Percentiles rank a stretch among this genome's conserved stretches.
Conservation (phyloP, 1,284 basidiomycete genomes). For the Mycocalia duriaeana region DNA sequence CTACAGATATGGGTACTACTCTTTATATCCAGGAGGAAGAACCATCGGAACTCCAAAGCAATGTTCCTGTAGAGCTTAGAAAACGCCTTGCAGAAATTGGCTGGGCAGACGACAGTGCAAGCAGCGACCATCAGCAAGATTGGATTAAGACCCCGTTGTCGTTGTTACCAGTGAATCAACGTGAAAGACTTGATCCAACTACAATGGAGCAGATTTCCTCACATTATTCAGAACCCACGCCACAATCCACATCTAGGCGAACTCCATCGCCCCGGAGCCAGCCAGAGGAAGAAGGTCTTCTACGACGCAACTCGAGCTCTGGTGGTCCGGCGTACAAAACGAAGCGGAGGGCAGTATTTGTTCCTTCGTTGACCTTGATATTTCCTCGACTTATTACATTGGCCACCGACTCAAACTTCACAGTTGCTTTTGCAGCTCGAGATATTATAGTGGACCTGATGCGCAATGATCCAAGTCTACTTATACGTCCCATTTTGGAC, state of each 20-base stretch:
- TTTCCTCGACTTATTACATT: conserved; percentile 51
- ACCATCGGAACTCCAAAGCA: conserved; percentile 42
- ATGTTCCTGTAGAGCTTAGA: conserved; percentile 56
- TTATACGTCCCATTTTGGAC: conserved; percentile 64
- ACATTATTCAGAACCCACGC: conserved; percentile 28
- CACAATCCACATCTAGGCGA: conserved; percentile 26
- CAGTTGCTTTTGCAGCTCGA: conserved; percentile 52
- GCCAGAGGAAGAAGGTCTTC: conserved; percentile 28
- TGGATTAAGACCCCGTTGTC: conserved; percentile 61
- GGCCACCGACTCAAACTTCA: conserved; percentile 48
- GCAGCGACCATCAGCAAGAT: conserved; percentile 50
- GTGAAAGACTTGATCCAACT: conserved; percentile 42
- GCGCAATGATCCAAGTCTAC: conserved; percentile 66
- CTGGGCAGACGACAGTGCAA: conserved; percentile 56
- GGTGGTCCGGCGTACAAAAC: conserved; percentile 38
- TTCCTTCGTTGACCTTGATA: conserved; percentile 49
- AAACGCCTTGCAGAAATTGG: conserved; percentile 66
- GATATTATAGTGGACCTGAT: conserved; percentile 63
- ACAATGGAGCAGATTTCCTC: conserved; percentile 21
- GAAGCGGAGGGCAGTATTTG: conserved; percentile 62
- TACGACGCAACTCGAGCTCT: conserved; percentile 51
- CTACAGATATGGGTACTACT: conserved; percentile 64
- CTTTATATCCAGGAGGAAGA: conserved; percentile 52
- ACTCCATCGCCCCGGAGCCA: conserved; percentile 16
- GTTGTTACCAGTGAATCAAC: conserved; percentile 48